Base-by-base conservation (phyloP, 2,329 filamentous ascomycete genomes). In the Diaporthe citriasiana region DNA sequence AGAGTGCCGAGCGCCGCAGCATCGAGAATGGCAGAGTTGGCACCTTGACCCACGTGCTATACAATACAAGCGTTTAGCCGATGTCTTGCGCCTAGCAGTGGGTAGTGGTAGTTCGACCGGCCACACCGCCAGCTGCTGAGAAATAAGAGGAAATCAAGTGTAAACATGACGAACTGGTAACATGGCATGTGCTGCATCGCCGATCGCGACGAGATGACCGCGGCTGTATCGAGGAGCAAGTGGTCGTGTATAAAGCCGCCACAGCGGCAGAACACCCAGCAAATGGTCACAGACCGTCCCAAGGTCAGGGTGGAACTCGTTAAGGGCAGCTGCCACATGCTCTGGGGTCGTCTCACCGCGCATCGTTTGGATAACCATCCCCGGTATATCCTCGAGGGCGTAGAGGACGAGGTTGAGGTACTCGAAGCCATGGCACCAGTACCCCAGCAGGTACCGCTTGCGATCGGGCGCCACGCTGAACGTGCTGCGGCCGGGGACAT, bases 11-110 rank as follows among this genome's bases (percentile, higher is more conserved):
- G 63, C 27, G 63, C 63, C 30, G 63, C 63, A 27, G 63, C 63
- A 66, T 66, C 63, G 45, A 66, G 63, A 40, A 66, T 66, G 63
- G 63, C 63, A 66, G 30, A 66, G 25, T 66, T 66, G 63, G 63
- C 63, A 25, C 63, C 63, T 66, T 66, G 63, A 30, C 63, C 63
- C 45, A 66, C 27, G 45, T 66, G 63, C 63, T 66, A 51, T 35
- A 38, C 19, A 38, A 19, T 35, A 66, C 30, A 66, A 30, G 22
- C 1, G 22, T 51, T 66, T 22, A 66, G 60, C 30, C 13, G 12
- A 25, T 51, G 13, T 38, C 45, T 50, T 35, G 60, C 42, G 17
- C 42, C 30, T 38, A 1, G 45, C 22, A 27, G 7, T 6, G 45
- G 27, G 30, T 38, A 33, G 60, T 27, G 19, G 22, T 8, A 38